Evolutionary conservation across 164 flowering plant species (phyloP), one percentile per base, ranked within the genome.

Genomic region (Chimonanthus praecox): DNA sequence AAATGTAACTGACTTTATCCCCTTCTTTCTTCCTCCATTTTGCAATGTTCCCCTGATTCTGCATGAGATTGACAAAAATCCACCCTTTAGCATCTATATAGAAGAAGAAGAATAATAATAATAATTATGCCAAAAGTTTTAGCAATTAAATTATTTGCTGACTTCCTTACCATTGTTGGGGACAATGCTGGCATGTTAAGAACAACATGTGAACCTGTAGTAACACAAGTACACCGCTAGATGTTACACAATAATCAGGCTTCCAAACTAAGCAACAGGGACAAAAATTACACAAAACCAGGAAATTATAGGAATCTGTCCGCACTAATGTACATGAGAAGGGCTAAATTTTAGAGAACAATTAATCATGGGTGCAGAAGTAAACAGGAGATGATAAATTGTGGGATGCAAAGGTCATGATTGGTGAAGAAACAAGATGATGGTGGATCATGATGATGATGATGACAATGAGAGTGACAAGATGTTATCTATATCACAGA

Each of bases 21-120:
- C 98, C 98, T 86, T 94, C 97, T 74, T 90, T 87, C 77, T 92
- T 92, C 82, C 80, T 80, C 98, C 98, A 94, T 73, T 80, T 90
- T n/a, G 83, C 85, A 78, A 94, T 88, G 80, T 92, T 92, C n/a
- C 98, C 98, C 77, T 92, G 96, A 81, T 86, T 88, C 98, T 94
- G 87, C 68, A 79, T 72, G 76, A 46, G 45, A 74, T 33, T 80
- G 44, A 74, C 47, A 70, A 49, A 11, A 68, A 68, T 67, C 64
- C 50, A 78, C 45, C 50, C 7, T 11, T 62, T 45, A 82, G 70
- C 66, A 54, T 70, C 51, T 54, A 50, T 67, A 67, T 13, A 47
- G 51, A 47, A n/a, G n/a, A 15, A 18, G 20, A 68, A 48, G 20
- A 66, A 66, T 9, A 66, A n/a, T 63, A 8, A 63, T 18, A 63